Evolutionary conservation across 805 yeast genomes (phyloP), one percentile per base, ranked within the genome.

Genomic region (Torulaspora franciscae): DNA sequence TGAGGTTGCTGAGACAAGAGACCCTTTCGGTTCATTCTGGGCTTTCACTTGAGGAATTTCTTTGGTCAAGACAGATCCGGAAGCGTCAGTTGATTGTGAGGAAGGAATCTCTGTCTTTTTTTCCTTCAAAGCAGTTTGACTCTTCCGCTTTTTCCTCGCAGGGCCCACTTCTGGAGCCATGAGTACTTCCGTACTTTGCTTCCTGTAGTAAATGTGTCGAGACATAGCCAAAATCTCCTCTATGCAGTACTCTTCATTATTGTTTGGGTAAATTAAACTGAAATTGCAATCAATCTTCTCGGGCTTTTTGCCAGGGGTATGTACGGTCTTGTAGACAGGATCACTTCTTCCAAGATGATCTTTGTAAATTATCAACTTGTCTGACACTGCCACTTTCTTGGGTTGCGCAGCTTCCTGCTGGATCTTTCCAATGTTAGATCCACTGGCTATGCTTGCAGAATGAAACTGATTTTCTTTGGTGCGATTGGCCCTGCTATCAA

Each of bases 261-360:
- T 56, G 3, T 56, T 45, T 0, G 77, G 74, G 50, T 80, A 75
- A 27, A 84, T 57, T 30, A 84, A 64, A 34, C 78, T 77, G 52
- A 83, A 69, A 57, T 85, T 85, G 42, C 80, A 63, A 53, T 76
- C 75, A 13, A 82, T 72, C 39, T 69, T 73, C 58, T 84, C 91
- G 0, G 77, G 65, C 46, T 74, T 73, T 52, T 80, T 81, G 0
- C 86, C 88, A 2, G 79, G 75, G 22, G 65, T 67, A 28, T 71
- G 68, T 11, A 83, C 68, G 4, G 76, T 61, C 43, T 82, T 79
- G 47, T 70, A 75, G 3, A 74, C 71, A 2, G 77, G 67, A 3
- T 56, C 61, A 23, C 47, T 69, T 27, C 62, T 64, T 51, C 50
- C 68, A 50, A 45, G 46, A 33, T 44, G 57, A 53, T 74, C 79